Evolutionary conservation across 2,329 filamentous ascomycete species (phyloP).

Genomic region (Calonectria henricotiae): DNA sequence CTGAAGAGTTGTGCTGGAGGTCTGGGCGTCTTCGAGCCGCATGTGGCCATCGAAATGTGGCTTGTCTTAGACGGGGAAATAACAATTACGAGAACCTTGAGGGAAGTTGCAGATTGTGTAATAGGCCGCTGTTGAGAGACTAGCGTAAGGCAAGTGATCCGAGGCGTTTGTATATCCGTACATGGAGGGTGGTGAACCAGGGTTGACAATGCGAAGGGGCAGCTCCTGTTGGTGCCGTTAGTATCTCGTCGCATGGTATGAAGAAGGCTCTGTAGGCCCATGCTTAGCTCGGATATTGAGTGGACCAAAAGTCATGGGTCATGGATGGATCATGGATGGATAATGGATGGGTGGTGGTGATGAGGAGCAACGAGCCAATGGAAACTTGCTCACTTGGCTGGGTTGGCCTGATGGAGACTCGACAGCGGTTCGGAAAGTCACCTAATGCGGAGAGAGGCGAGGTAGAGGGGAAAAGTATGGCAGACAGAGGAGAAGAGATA

Average conservation of each 20-base stretch:
- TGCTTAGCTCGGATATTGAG: slow-evolving; percentile 36
- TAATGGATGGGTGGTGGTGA: slow-evolving; percentile 43
- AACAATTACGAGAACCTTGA: slow-evolving; percentile 18
- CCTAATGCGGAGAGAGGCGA: slow-evolving; percentile 29
- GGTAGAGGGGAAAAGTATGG: slow-evolving; percentile 29
- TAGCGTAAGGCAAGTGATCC: slow-evolving; percentile 13
- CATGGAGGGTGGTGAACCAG: neutral
- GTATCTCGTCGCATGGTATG: slow-evolving; percentile 19
- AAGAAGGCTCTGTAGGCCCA: slow-evolving; percentile 29
- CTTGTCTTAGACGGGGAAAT: slow-evolving; percentile 11
- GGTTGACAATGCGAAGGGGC: slow-evolving; percentile 12
- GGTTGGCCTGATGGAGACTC: slow-evolving; percentile 50
- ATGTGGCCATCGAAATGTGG: slow-evolving; percentile 6
- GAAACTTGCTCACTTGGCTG: slow-evolving; percentile 64
- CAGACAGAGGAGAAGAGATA: slow-evolving; percentile 16
- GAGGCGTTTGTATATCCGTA: neutral
- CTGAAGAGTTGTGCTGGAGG: neutral
- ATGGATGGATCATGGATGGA: slow-evolving; percentile 19
- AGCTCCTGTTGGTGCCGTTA: slow-evolving; percentile 4
- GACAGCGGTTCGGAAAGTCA: slow-evolving; percentile 31
- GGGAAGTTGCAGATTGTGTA: slow-evolving; percentile 9
- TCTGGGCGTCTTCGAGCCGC: slow-evolving; percentile 7
- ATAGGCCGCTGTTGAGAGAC: neutral
- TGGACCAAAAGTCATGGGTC: slow-evolving; percentile 33
- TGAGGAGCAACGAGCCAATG: slow-evolving; percentile 58